Evolutionary conservation across 1,284 basidiomycete species (phyloP).

Genomic region (Melampsora americana): DNA sequence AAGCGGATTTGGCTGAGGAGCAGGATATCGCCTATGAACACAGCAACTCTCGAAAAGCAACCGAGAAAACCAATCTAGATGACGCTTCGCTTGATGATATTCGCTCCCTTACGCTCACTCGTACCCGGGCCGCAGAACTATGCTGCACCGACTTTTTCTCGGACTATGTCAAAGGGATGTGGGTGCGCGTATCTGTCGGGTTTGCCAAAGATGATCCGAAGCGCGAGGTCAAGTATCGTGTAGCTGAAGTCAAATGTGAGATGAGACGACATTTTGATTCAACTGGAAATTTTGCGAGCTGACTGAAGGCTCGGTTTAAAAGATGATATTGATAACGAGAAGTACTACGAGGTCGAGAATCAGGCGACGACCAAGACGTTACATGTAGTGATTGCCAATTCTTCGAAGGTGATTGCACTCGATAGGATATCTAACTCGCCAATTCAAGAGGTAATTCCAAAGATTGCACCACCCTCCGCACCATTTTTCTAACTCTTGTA

Average conservation of each 20-base stretch:
- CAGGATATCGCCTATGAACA: slow-evolving; percentile 7
- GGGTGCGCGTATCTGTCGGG: slow-evolving; percentile 40
- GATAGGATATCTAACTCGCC: slow-evolving; percentile 36
- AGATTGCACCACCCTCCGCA: neutral
- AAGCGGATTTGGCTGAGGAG: slow-evolving; percentile 26
- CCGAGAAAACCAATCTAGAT: slow-evolving; percentile 9
- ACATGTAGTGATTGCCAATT: slow-evolving; percentile 35
- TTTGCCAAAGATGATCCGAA: slow-evolving; percentile 42
- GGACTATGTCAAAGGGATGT: slow-evolving; percentile 40
- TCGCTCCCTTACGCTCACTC: slow-evolving; percentile 33
- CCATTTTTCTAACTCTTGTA: neutral
- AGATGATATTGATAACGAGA: slow-evolving; percentile 23
- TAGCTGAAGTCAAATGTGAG: slow-evolving; percentile 29
- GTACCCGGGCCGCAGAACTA: slow-evolving; percentile 33
- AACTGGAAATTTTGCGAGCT: no score
- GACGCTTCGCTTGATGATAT: slow-evolving; percentile 28
- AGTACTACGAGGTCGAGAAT: slow-evolving; percentile 41
- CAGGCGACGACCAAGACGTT: slow-evolving; percentile 33
- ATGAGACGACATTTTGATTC: neutral
- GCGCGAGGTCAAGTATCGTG: slow-evolving; percentile 40
- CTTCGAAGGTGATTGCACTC: slow-evolving; percentile 13
- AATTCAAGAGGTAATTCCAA: slow-evolving; percentile 27
- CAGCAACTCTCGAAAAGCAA: slow-evolving; percentile 9
- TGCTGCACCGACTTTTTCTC: slow-evolving; percentile 39
- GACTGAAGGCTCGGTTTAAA: neutral